These are phyloP conservation scores for Acer saccharum DNA, from an alignment of 345 rosid genomes.

Conservation along the genomic window DNA sequence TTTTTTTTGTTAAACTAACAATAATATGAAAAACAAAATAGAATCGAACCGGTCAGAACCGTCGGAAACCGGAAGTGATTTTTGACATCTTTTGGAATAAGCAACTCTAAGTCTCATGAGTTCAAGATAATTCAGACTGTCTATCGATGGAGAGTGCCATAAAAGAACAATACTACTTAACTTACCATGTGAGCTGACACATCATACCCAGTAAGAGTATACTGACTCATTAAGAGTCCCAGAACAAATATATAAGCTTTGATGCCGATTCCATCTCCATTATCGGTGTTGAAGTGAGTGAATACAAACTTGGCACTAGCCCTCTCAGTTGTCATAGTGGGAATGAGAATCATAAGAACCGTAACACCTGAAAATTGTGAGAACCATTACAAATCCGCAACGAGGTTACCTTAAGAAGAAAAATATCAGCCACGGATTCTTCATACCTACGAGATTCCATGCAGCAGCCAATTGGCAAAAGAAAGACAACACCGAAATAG, in stretches of 20 bases:
- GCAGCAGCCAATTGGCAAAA: constrained; percentile 89
- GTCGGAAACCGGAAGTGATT: too few relatives aligned
- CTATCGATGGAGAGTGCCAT: constrained; percentile 1
- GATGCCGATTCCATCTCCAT: constrained; percentile 64
- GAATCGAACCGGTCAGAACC: too few relatives aligned
- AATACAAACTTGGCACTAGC: constrained; percentile 88
- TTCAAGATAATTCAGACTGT: too few relatives aligned
- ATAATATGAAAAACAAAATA: too few relatives aligned
- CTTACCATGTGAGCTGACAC: constrained; percentile 98
- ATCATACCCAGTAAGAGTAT: constrained; percentile 88
- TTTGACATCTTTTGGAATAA: background rate
- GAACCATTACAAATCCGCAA: constrained; percentile 1
- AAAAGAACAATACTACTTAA: background rate
- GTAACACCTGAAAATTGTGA: constrained; percentile 57
- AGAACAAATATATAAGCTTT: constrained; percentile 76
- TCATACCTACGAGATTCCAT: constrained; percentile 83
- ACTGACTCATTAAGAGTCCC: constrained; percentile 95
- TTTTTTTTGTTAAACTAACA: too few relatives aligned
- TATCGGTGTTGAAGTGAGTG: constrained; percentile 81
- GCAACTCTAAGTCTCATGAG: too few relatives aligned
- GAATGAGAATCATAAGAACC: constrained; percentile 78
- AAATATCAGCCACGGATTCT: constrained; percentile 4
- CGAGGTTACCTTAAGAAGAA: too few relatives aligned
- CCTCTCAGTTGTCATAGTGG: constrained; percentile 71
- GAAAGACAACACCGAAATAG: constrained; percentile 76